Conservation (phyloP, 1,284 basidiomycete species). For the Ustilago xerochloae region DNA sequence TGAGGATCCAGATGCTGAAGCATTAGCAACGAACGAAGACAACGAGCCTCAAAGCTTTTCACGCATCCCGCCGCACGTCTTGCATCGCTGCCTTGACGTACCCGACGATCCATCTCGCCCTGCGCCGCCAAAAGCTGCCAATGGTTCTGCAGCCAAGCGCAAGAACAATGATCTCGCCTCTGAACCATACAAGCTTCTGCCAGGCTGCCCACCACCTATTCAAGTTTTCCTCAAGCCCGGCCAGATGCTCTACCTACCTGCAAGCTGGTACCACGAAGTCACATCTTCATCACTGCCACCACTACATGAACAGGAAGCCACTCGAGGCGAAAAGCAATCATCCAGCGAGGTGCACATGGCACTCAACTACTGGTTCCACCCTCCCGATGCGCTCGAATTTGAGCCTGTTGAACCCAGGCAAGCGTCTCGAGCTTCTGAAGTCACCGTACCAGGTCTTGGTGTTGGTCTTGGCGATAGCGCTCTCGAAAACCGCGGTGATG, state of each 20-base stretch:
- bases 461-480: slow-evolving; percentile 29
- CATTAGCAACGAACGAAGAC: slow-evolving; percentile 8
- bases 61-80: slow-evolving; percentile 48
- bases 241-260: slow-evolving; percentile 67
- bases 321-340: not conserved
- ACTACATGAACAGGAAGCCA: not conserved
- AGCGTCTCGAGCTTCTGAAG: slow-evolving; percentile 12
- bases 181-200: slow-evolving; percentile 16
- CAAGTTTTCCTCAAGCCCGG: slow-evolving; percentile 61
- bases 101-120: slow-evolving; percentile 30
- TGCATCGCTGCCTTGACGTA: slow-evolving; percentile 56
- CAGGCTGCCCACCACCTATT: slow-evolving; percentile 59
- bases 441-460: slow-evolving; percentile 20
- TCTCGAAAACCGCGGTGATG: slow-evolving; percentile 19
- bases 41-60: slow-evolving; percentile 65
- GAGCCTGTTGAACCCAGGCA: slow-evolving; percentile 25
- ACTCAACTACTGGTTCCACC: slow-evolving; percentile 68
- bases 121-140: not conserved
- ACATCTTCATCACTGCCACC: slow-evolving; percentile 52
- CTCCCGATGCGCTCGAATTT: slow-evolving; percentile 56
- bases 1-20: slow-evolving; percentile 8
- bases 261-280: slow-evolving; percentile 67
- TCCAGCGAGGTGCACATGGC: slow-evolving; percentile 61
- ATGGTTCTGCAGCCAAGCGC: not conserved
- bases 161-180: slow-evolving; percentile 9